Base-by-base conservation (phyloP, 306 rosid species). In the Cucumis sativus region DNA sequence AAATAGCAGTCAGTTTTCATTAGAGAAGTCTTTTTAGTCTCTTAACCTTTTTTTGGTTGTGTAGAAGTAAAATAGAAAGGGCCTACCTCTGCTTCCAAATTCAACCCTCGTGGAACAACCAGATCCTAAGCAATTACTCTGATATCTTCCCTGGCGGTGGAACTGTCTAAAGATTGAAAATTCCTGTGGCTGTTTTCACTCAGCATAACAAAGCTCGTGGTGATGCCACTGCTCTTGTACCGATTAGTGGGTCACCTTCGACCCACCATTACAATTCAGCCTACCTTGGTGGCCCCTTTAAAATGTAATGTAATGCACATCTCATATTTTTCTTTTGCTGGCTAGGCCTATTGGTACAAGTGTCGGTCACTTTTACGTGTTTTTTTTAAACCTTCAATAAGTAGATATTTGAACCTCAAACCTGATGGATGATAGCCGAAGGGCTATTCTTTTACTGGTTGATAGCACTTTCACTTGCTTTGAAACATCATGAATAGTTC, bases 351-450 rank as follows among this genome's bases (percentile, higher is more conserved):
- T 61, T 51, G 81, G 73, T 77, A 84, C 77, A 13, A 64, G 83
- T 85, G 92, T 82, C 85, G 83, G 96, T 86, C 86, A 80, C 81
- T 86, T 86, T 82, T 84, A 75, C 79, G 33, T 74, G 66, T 51
- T 16, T 51, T 51, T 47, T 3, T 10, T 5, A 6, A 7, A 49
- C 18, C 16, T 13, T 49, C 18, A 49, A 13, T 6, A 49, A 49
- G 17, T 49, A 3, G 20, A 52, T 0, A 52, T 52, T 16, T 2
- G 8, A 52, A 52, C n/a, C 20, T 52, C 57, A 0, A 1, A 16
- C 20, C 16, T 47, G 6, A 3, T 47, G 16, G 37, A 2, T 33
- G 0, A 33, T 3, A 33, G 5, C 37, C 5, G 37, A 33, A 33
- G 5, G 3, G 3, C 5, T 33, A 49, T 13, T 4, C 16, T 14